A percentile compares a stretch with the other conserved stretches of the same genome.
These are phyloP conservation scores for Pilatotrama ljubarskyi DNA, from an alignment of 768 basidiomycete species.

Conservation along the genomic window DNA sequence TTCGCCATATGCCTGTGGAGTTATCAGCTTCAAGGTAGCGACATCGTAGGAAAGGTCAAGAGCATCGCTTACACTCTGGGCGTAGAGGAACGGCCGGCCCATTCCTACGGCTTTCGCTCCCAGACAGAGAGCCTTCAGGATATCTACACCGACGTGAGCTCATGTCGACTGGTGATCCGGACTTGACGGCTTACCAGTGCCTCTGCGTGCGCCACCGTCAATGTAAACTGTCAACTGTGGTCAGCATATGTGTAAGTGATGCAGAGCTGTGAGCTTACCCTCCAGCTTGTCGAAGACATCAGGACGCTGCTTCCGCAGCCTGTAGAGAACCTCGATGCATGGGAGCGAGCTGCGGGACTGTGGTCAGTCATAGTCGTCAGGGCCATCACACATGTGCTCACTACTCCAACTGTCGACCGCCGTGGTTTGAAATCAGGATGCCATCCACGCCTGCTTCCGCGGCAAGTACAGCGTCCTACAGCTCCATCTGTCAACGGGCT, in stretches of 20 bases:
- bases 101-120: constrained; percentile 87
- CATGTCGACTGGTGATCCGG: neutral
- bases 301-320: constrained; percentile 68
- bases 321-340: constrained; percentile 76
- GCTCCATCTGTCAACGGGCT: constrained; percentile 22
- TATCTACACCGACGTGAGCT: constrained; percentile 47
- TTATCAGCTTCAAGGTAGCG: neutral
- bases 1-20: constrained; percentile 65
- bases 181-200: constrained; percentile 55
- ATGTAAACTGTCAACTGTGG: constrained; percentile 62
- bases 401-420: constrained; percentile 88
- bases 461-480: constrained; percentile 83
- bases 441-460: constrained; percentile 83
- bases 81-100: constrained; percentile 84
- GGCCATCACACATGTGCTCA: constrained; percentile 34
- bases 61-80: constrained; percentile 63
- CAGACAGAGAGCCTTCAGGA: constrained; percentile 86
- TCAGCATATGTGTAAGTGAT: neutral
- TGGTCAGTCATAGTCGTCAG: constrained; percentile 9
- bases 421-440: constrained; percentile 89
- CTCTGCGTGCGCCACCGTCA: constrained; percentile 80
- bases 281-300: constrained; percentile 73
- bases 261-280: constrained; percentile 40
- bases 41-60: neutral
- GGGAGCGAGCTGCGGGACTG: constrained; percentile 60